Conservation (phyloP, 768 basidiomycete genomes). For the Lepiota brunneoincarnata region DNA sequence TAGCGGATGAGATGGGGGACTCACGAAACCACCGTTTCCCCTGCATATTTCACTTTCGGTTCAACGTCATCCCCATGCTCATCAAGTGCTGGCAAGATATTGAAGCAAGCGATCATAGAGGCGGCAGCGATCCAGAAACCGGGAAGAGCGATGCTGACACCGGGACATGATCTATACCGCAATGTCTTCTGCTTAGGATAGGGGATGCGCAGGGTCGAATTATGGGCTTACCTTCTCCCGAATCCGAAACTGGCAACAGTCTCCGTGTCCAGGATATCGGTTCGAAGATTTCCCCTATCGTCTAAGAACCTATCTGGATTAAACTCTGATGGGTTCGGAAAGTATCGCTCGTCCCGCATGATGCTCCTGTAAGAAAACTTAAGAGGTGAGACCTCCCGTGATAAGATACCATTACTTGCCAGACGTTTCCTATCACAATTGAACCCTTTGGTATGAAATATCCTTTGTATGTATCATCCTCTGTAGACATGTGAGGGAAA, state of each 20-base stretch:
- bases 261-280: too few relatives aligned
- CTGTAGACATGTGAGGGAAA: constrained; percentile 6
- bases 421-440: constrained; percentile 11
- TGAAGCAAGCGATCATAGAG: constrained; percentile 14
- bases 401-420: neutral
- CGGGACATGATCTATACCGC: too few relatives aligned
- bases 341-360: too few relatives aligned
- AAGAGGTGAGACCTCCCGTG: too few relatives aligned
- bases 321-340: too few relatives aligned
- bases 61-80: constrained; percentile 14
- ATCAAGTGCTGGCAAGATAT: constrained; percentile 16
- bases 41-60: constrained; percentile 6
- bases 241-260: too few relatives aligned
- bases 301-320: neutral
- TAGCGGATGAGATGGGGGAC: too few relatives aligned
- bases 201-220: neutral
- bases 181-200: too few relatives aligned
- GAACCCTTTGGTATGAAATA: constrained; percentile 15
- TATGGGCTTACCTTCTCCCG: too few relatives aligned
- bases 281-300: neutral
- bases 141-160: too few relatives aligned
- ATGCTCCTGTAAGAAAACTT: too few relatives aligned
- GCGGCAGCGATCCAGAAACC: neutral
- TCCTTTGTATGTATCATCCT: constrained; percentile 14
- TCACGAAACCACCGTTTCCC: neutral